Conservation (phyloP, 805 yeast species). For the Ogataea pini region DNA sequence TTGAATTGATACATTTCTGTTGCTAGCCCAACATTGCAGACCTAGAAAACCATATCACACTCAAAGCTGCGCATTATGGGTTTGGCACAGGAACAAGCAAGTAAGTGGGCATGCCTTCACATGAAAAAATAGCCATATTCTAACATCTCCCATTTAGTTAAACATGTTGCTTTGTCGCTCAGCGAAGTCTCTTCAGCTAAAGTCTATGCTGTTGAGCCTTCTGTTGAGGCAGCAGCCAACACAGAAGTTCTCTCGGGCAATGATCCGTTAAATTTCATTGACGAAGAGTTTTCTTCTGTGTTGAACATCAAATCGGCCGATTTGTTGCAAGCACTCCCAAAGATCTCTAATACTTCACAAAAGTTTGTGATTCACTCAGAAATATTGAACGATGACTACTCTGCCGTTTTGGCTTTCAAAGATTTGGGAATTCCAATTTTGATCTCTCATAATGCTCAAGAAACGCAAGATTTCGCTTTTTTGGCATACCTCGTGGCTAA, state of each 20-base stretch:
- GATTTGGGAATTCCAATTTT: slow-evolving; percentile 65
- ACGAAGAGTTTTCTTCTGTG: slow-evolving; percentile 40
- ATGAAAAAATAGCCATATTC: not conserved
- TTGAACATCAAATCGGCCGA: slow-evolving; percentile 55
- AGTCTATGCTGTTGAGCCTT: slow-evolving; percentile 19
- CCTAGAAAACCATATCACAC: not conserved
- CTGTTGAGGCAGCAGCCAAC: slow-evolving; percentile 1
- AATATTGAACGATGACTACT: slow-evolving; percentile 61
- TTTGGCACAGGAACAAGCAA: slow-evolving; percentile 11
- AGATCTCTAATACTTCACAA: slow-evolving; percentile 40
- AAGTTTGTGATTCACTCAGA: slow-evolving; percentile 61
- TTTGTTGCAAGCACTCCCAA: slow-evolving; percentile 61
- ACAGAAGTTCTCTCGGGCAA: slow-evolving; percentile 37
- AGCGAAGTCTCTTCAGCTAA: slow-evolving; percentile 14
- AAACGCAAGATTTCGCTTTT: slow-evolving; percentile 53
- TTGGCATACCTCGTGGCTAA: slow-evolving; percentile 61
- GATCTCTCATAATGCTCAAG: slow-evolving; percentile 62
- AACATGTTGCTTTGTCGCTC: slow-evolving; percentile 14
- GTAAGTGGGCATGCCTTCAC: not conserved
- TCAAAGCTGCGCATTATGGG: slow-evolving; percentile 7
- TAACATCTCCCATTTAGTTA: not conserved
- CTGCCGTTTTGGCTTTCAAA: slow-evolving; percentile 68
- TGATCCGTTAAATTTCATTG: slow-evolving; percentile 54
- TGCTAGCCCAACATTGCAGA: not conserved
- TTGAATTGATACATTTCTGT: not conserved